Evolutionary conservation across 1,139 yeast genomes (phyloP).

Genomic region (Kodamaea alishanica): DNA sequence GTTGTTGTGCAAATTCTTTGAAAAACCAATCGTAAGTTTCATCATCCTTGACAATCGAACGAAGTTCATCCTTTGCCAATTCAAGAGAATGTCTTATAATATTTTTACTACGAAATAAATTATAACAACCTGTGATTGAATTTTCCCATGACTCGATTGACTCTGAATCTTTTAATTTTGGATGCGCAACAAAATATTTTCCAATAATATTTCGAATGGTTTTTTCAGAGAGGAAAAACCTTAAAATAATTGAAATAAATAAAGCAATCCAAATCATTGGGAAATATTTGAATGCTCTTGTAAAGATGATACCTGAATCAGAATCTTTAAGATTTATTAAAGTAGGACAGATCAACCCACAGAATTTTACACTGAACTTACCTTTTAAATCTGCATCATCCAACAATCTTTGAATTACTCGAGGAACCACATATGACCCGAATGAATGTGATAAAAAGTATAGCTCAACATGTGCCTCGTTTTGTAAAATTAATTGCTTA

Average conservation of each 20-base stretch:
- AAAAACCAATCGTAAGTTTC: slow-evolving; percentile 48
- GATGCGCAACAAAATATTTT: slow-evolving; percentile 21
- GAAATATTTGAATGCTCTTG: slow-evolving; percentile 25
- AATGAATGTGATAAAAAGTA: slow-evolving; percentile 59
- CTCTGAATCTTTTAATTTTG: slow-evolving; percentile 14
- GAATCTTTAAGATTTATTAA: slow-evolving; percentile 53
- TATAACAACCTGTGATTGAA: slow-evolving; percentile 41
- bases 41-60: slow-evolving; percentile 38
- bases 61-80: slow-evolving; percentile 58
- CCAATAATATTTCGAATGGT: slow-evolving; percentile 21
- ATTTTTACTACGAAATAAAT: slow-evolving; percentile 36
- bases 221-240: slow-evolving; percentile 20
- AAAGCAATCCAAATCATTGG: slow-evolving; percentile 30
- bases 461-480: slow-evolving; percentile 26
- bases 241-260: slow-evolving; percentile 19
- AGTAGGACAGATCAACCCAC: slow-evolving; percentile 66
- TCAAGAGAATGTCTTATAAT: slow-evolving; percentile 51
- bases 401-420: slow-evolving; percentile 33
- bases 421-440: slow-evolving; percentile 55
- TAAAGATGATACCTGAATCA: slow-evolving; percentile 43
- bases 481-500: slow-evolving; percentile 23
- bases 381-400: slow-evolving; percentile 19
- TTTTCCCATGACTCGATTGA: slow-evolving; percentile 30
- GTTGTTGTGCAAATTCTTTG: slow-evolving; percentile 19
- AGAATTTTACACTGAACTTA: slow-evolving; percentile 29